Conservation (phyloP, 129 eudicot species). For the Flaveria sonorensis region DNA sequence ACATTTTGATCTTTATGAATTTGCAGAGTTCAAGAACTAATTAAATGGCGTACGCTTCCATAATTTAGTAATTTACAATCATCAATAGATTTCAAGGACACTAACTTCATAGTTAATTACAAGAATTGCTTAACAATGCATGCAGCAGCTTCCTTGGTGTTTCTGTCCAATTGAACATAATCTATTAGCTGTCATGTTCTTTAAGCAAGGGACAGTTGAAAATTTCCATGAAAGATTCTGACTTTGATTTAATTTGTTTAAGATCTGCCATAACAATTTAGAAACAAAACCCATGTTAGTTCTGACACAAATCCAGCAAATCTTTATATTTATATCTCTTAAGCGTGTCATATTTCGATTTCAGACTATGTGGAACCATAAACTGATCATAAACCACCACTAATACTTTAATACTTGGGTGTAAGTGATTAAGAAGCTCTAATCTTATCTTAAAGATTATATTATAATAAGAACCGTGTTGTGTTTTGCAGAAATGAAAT, state of each 20-base stretch:
- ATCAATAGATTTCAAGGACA: slow-evolving; percentile 28
- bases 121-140: slow-evolving; percentile 34
- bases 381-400: slow-evolving; percentile 14
- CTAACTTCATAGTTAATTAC: slow-evolving; percentile 15
- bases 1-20: slow-evolving; percentile 16
- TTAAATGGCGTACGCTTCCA: neutral
- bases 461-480: slow-evolving; percentile 16
- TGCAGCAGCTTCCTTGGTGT: slow-evolving; percentile 37
- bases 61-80: slow-evolving; percentile 14
- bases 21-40: neutral
- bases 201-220: slow-evolving; percentile 57
- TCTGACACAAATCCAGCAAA: slow-evolving; percentile 49
- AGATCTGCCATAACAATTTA: slow-evolving; percentile 11
- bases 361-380: slow-evolving; percentile 27
- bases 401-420: slow-evolving; percentile 13
- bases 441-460: slow-evolving; percentile 19
- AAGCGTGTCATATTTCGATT: slow-evolving; percentile 6
- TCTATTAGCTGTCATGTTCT: slow-evolving; percentile 64
- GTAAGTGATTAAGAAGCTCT: neutral
- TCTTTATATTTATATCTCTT: slow-evolving; percentile 11
- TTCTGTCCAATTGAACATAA: slow-evolving; percentile 37
- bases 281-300: slow-evolving; percentile 43
- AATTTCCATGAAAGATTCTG: slow-evolving; percentile 33
- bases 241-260: slow-evolving; percentile 17
- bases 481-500: slow-evolving; percentile 37